Evolutionary conservation across 768 basidiomycete species (phyloP), one percentile per base, ranked within the genome.

Genomic region (Lactarius sanguifluus): DNA sequence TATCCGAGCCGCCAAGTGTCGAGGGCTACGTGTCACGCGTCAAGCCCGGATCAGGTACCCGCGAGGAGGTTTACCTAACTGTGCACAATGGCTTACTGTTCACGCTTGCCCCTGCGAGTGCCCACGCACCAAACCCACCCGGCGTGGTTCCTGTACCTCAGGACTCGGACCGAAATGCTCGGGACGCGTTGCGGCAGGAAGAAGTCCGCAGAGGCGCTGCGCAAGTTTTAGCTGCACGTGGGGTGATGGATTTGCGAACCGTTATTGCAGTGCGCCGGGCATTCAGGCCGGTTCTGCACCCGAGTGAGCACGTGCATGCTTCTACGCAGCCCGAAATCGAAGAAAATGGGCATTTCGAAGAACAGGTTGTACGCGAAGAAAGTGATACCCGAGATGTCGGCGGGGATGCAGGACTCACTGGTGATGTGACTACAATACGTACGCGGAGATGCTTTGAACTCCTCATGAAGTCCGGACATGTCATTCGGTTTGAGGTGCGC

Each of bases 21-120:
- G 96, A 98, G 76, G 96, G 96, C 2, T 97, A 91, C 76, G 78
- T 96, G 52, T 84, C 91, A 66, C 87, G 88, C 57, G 81, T 92
- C 71, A 82, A 80, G 68, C 81, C 85, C 2, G 86, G 84, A 70
- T 79, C 83, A 23, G 84, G 86, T 67, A 73, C 75, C 34, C 85
- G 81, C 61, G 84, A 89, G 64, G 80, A 80, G 4, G 71, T 89
- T 16, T 96, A 94, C 76, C 80, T 95, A 45, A 77, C 83, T 32
- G 85, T 85, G 7, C 91, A 94, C 72, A 82, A 87, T 61, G 90
- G 91, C 6, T 83, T 85, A 71, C 76, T 96, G 36, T 94, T 94
- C 76, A 80, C 83, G 12, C 71, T 89, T 23, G 70, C 75, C 18
- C 77, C 84, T 5, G 69, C 80, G 0, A 76, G 80, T 55, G 86